Evolutionary conservation across 2,329 filamentous ascomycete species (phyloP), one percentile per base, ranked within the genome.

Genomic region (Ophiosphaerella herpotricha): DNA sequence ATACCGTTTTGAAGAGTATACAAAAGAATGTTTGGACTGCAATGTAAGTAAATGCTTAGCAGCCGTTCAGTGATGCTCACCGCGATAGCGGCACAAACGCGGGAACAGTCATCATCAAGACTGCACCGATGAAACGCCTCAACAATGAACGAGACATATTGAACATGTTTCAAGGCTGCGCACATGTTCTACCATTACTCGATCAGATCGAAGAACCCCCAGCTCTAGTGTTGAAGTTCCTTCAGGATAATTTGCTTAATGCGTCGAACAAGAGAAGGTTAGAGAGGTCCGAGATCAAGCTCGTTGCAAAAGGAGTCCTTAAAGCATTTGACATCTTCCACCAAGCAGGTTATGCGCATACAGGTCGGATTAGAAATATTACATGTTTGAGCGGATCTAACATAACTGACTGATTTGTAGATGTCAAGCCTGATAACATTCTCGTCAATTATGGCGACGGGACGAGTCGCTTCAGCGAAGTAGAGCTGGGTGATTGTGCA

Each of bases 371-470:
- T 37, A 36, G 11, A n/a, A 46, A 16, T 16, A 46, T 42, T 50
- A 37, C 35, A 36, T 41, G 29, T 41, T 46, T 23, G 48, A 46
- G 36, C 39, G 40, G n/a, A 42, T 32, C 18, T 33, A 14, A 37
- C 33, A 21, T 37, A 42, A 48, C 39, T 43, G 21, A 48, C 31
- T 43, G 8, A 38, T 31, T 47, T 33, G 39, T n/a, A 64, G 61
- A 63, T 46, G 46, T 63, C 50, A 72, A 72, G 49, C 68, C 63
- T 35, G 61, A 70, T 43, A 72, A 72, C 44, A 64, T 72, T 43
- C 63, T 73, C 43, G 57, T 72, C 31, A 70, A 72, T 48, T 66
- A 63, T 55, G 51, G 55, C 36, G 8, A 48, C 47, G 45, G 55
- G 48, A 50, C 42, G 39, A 58, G 48, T 43, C 65, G 65, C 32